A percentile compares a stretch with the other conserved stretches of the same genome.
Conservation (phyloP, 1,284 basidiomycete species). For the Peniophora sp. region DNA sequence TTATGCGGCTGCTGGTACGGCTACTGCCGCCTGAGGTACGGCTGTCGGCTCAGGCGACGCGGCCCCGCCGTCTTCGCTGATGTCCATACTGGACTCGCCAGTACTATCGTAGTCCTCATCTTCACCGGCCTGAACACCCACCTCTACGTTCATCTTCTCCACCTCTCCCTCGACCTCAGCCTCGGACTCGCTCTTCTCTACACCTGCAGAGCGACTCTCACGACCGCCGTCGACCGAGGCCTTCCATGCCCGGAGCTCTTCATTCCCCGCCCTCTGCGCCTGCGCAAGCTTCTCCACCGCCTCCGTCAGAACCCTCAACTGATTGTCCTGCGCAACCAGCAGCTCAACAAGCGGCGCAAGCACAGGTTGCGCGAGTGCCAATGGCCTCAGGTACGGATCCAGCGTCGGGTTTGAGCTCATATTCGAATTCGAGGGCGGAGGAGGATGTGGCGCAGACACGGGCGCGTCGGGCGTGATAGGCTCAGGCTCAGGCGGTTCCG, state of each 20-base stretch:
- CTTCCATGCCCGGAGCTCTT: not conserved
- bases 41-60: too few species aligned
- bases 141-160: not conserved
- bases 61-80: too few species aligned
- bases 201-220: not conserved
- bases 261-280: not conserved
- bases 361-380: not conserved
- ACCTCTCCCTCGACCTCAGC: not conserved
- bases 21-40: too few species aligned
- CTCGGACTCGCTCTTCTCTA: too few species aligned
- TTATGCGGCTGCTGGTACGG: too few species aligned
- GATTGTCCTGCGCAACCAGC: not conserved
- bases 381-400: not conserved
- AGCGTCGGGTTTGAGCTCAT: not conserved
- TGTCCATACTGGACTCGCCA: too few species aligned
- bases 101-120: too few species aligned
- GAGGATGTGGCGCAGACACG: not conserved
- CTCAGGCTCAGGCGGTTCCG: not conserved
- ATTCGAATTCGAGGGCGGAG: not conserved
- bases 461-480: not conserved
- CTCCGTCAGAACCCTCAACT: not conserved
- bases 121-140: not conserved
- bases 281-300: not conserved
- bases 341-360: not conserved
- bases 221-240: not conserved